Conservation (phyloP, 768 basidiomycete genomes). For the Naganishia antarctica region DNA sequence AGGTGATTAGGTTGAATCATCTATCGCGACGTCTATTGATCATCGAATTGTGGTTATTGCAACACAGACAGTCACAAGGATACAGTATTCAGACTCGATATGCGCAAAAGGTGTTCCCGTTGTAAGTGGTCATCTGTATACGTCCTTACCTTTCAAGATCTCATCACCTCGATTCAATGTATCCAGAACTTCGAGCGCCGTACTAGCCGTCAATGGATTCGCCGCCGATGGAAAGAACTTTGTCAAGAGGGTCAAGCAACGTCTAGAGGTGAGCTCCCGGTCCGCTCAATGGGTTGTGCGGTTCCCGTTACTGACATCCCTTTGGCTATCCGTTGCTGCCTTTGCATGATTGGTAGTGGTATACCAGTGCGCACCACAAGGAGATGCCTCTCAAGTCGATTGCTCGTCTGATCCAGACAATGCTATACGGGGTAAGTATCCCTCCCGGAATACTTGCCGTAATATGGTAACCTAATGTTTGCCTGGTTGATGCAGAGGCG, state of each 20-base stretch:
- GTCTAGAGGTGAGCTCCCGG: conserved; percentile 88
- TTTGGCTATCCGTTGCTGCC: not conserved
- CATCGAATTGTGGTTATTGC: not conserved
- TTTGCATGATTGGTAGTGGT: conserved; percentile 64
- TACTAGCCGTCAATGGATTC: conserved; percentile 93
- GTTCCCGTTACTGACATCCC: not conserved
- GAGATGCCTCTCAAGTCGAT: conserved; percentile 95
- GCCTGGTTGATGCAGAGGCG: too few relatives aligned
- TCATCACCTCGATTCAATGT: not conserved
- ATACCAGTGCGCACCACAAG: conserved; percentile 91
- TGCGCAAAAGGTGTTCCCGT: conserved; percentile 86
- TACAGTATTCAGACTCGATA: conserved; percentile 97
- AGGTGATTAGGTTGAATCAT: conserved; percentile 46
- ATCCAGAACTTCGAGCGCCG: conserved; percentile 79
- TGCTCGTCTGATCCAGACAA: conserved; percentile 95
- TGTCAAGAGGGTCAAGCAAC: conserved; percentile 90
- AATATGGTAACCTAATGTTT: too few relatives aligned
- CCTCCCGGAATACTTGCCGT: conserved; percentile 46
- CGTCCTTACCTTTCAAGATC: not conserved
- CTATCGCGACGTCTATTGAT: not conserved
- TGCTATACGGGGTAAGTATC: conserved; percentile 75
- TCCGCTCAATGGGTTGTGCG: too few relatives aligned
- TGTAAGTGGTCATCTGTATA: conserved; percentile 62
- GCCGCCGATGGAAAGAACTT: conserved; percentile 97
- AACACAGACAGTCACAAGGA: conserved; percentile 71